A percentile compares a stretch with the other conserved stretches of the same genome.
These are phyloP conservation scores for Botrytis byssoidea DNA, from an alignment of 2,329 filamentous ascomycete species.

Conservation along the genomic window DNA sequence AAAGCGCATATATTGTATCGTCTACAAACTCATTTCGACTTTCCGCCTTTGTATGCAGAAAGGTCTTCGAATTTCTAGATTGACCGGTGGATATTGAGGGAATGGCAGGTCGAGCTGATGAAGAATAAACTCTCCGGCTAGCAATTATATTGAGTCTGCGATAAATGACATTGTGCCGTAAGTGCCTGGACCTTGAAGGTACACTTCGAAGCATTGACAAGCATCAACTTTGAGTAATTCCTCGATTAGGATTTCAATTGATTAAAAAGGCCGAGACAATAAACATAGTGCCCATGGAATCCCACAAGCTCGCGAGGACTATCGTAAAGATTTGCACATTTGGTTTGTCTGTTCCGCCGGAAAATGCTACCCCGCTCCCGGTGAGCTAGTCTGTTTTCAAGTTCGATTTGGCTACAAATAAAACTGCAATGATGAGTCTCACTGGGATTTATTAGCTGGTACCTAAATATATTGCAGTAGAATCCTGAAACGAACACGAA, in stretches of 20 bases:
- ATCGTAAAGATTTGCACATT: background rate
- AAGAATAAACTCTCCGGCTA: background rate
- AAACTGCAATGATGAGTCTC: background rate
- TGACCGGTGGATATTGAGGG: background rate
- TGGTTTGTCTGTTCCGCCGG: background rate
- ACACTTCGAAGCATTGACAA: conserved; percentile 22
- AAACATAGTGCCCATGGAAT: background rate
- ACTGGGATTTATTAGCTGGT: background rate
- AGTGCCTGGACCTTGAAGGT: conserved; percentile 1
- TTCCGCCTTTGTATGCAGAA: background rate
- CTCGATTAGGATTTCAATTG: too few relatives aligned
- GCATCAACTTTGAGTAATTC: background rate
- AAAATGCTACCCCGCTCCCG: background rate
- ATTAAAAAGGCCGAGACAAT: background rate
- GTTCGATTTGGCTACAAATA: background rate
- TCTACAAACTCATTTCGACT: background rate
- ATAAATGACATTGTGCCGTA: background rate
- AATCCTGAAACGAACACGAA: background rate
- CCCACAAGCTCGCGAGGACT: background rate
- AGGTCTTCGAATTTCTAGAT: too few relatives aligned
- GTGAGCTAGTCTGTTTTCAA: background rate
- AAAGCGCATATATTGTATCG: conserved; percentile 85
- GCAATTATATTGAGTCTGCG: background rate
- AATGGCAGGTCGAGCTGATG: background rate
- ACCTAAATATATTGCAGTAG: background rate